phyloP scores from a whole-genome alignment of 2,329 filamentous ascomycete genomes.

The Ophiocordyceps sinensis region DNA sequence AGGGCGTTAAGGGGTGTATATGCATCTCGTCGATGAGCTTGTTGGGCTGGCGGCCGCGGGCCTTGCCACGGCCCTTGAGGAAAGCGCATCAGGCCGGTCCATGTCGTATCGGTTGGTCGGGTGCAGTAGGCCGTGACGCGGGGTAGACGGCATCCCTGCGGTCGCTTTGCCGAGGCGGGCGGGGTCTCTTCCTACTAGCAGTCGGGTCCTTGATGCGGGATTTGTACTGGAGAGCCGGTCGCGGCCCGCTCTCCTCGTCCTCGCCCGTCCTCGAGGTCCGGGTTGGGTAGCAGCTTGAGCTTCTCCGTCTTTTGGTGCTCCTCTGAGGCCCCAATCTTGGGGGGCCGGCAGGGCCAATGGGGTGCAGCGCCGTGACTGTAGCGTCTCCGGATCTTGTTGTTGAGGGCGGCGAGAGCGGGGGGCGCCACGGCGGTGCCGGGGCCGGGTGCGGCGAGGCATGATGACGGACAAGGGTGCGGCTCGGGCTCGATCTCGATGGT shows the following conservation, averaged over 20 bases:
- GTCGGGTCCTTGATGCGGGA: slow-evolving; percentile 93
- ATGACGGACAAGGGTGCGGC: slow-evolving; percentile 11
- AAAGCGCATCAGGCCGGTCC: slow-evolving; percentile 81
- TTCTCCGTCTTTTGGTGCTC: slow-evolving; percentile 95
- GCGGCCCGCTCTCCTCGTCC: slow-evolving; percentile 81
- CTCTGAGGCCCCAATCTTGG: slow-evolving; percentile 89
- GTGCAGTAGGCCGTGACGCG: slow-evolving; percentile 95
- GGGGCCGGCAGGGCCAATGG: slow-evolving; percentile 20
- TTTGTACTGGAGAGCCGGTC: slow-evolving; percentile 99
- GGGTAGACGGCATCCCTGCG: slow-evolving; percentile 69
- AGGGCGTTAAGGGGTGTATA: slow-evolving; percentile 91
- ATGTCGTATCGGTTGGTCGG: slow-evolving; percentile 80
- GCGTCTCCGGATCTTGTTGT: slow-evolving; percentile 73
- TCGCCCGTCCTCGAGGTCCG: slow-evolving; percentile 61
- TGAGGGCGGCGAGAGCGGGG: slow-evolving; percentile 62
- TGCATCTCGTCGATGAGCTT: slow-evolving; percentile 95
- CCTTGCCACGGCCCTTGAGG: slow-evolving; percentile 69
- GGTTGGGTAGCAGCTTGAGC: slow-evolving; percentile 88
- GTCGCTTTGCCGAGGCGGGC: slow-evolving; percentile 89
- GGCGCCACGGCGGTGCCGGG: slow-evolving; percentile 22
- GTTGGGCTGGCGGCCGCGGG: slow-evolving; percentile 65
- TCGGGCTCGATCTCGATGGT: slow-evolving; percentile 45
- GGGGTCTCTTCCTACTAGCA: slow-evolving; percentile 78
- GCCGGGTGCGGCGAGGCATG: slow-evolving; percentile 17
- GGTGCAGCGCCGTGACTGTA: slow-evolving; percentile 57